phyloP scores from a whole-genome alignment of 768 basidiomycete genomes.

The Cubamyces lactineus region DNA sequence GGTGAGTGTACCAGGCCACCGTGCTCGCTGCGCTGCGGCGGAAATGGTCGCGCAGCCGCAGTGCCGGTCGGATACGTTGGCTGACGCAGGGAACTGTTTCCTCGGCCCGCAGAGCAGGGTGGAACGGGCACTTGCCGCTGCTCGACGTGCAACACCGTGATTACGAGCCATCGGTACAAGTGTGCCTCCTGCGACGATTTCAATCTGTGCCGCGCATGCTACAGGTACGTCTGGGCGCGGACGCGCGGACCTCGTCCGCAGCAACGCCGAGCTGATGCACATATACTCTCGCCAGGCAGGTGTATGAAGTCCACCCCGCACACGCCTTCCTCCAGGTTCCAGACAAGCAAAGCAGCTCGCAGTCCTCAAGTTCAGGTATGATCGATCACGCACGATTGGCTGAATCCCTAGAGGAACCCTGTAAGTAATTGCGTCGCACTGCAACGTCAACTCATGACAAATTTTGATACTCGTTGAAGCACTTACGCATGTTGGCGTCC shows the following conservation, averaged over 20 bases:
- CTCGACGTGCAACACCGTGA: conserved; percentile 74
- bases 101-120: conserved; percentile 61
- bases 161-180: conserved; percentile 74
- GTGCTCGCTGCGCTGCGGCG: background rate
- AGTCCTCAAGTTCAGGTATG: conserved; percentile 29
- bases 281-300: conserved; percentile 56
- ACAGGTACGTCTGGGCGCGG: conserved; percentile 58
- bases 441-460: background rate
- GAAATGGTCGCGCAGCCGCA: conserved; percentile 10
- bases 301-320: conserved; percentile 88
- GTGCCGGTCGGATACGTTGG: conserved; percentile 4
- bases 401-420: conserved; percentile 59
- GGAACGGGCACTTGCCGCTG: conserved; percentile 68
- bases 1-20: conserved; percentile 52
- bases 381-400: conserved; percentile 25
- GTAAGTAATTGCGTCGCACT: conserved; percentile 43
- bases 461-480: conserved; percentile 43
- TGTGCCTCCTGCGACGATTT: conserved; percentile 82
- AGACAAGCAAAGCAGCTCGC: conserved; percentile 53
- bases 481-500: conserved; percentile 77
- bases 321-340: conserved; percentile 85
- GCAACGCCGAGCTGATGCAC: background rate
- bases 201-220: conserved; percentile 82
- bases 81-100: background rate
- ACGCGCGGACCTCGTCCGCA: background rate